Conservation (phyloP, 2,329 filamentous ascomycete genomes). For the Alternaria alternata region DNA sequence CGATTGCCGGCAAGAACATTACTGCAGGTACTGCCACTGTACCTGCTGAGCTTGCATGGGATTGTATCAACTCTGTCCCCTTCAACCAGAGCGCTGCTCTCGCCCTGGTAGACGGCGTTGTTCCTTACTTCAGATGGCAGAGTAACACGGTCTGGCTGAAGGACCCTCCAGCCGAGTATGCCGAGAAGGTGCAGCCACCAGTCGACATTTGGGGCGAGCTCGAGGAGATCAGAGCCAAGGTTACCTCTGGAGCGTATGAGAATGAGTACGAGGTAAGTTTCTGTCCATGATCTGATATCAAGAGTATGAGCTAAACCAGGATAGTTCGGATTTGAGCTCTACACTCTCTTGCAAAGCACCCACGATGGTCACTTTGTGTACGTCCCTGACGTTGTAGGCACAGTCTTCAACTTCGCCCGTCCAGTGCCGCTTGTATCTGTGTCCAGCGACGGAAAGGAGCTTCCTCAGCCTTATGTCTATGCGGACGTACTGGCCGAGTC, state of each 20-base stretch:
- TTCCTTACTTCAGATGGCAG: slow-evolving; percentile 58
- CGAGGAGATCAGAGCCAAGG: slow-evolving; percentile 51
- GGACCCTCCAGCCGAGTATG: slow-evolving; percentile 57
- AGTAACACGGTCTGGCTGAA: slow-evolving; percentile 56
- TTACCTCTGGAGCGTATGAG: slow-evolving; percentile 46
- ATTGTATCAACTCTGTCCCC: slow-evolving; percentile 57
- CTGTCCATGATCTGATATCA: background rate
- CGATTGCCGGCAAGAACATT: slow-evolving; percentile 36
- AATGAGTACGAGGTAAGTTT: slow-evolving; percentile 52
- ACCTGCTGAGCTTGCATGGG: slow-evolving; percentile 55
- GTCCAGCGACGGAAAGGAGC: slow-evolving; percentile 59
- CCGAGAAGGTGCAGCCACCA: slow-evolving; percentile 54
- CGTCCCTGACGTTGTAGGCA: slow-evolving; percentile 62
- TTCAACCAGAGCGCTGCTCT: slow-evolving; percentile 55
- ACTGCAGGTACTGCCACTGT: slow-evolving; percentile 48
- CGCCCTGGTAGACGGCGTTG: slow-evolving; percentile 53
- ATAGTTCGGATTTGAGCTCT: slow-evolving; percentile 46
- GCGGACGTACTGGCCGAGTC: slow-evolving; percentile 56
- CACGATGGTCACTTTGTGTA: slow-evolving; percentile 73
- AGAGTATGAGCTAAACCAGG: slow-evolving; percentile 11
- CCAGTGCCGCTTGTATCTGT: slow-evolving; percentile 65
- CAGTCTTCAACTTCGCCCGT: slow-evolving; percentile 60
- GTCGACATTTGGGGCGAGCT: slow-evolving; percentile 54
- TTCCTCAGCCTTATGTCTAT: slow-evolving; percentile 66
- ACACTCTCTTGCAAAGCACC: slow-evolving; percentile 58